Conservation (phyloP, 2,329 filamentous ascomycete genomes). For the Thelonectria olida region DNA sequence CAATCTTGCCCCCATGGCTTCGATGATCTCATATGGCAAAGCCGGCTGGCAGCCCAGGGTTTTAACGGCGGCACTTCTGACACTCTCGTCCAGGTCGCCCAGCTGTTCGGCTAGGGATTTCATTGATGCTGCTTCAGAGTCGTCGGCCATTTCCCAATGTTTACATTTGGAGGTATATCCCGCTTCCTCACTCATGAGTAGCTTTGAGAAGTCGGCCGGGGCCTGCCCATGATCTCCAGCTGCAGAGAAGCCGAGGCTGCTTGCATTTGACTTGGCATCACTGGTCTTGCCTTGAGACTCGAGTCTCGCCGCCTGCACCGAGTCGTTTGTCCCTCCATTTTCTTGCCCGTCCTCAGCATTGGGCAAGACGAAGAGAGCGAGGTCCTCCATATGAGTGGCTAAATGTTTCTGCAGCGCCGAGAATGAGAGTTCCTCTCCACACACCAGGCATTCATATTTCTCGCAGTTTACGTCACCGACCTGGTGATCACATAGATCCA, state of each 20-base stretch:
- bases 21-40: no score
- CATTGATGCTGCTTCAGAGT: background rate
- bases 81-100: background rate
- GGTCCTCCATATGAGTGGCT: constrained; percentile 5
- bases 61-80: no score
- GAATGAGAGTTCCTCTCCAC: background rate
- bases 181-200: background rate
- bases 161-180: background rate
- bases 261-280: background rate
- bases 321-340: background rate
- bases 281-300: background rate
- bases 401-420: background rate
- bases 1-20: no score
- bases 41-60: no score
- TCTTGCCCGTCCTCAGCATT: background rate
- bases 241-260: background rate
- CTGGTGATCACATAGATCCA: background rate
- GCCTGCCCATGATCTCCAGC: background rate
- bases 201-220: background rate
- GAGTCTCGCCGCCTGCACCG: background rate
- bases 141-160: background rate
- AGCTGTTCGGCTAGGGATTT: background rate
- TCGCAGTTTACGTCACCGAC: background rate
- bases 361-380: constrained; percentile 5
- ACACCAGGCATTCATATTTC: background rate